These are phyloP conservation scores for Oropetium thomaeum DNA, from an alignment of 176 grass and related monocot genomes.

Conservation along the genomic window DNA sequence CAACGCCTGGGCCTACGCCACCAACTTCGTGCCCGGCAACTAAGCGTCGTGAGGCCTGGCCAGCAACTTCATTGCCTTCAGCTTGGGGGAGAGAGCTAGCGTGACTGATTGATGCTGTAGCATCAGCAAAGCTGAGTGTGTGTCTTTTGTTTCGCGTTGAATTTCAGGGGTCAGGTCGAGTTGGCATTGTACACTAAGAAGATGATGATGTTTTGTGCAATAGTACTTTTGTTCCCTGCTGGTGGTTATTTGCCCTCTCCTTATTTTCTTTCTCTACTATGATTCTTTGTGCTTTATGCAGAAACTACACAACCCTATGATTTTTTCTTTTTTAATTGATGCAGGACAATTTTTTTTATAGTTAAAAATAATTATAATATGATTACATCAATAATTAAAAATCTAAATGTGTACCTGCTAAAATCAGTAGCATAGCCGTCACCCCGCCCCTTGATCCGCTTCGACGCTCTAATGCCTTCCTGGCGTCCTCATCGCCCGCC, in stretches of 20 bases:
- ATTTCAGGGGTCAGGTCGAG: constrained; percentile 17
- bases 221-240: constrained; percentile 31
- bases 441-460: no score
- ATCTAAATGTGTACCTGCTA: no score
- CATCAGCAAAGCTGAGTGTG: constrained; percentile 7
- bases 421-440: no score
- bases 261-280: no score
- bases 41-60: constrained; percentile 20
- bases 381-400: no score
- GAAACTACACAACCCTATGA: no score
- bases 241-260: constrained; percentile 2
- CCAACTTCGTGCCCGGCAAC: constrained; percentile 85
- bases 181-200: constrained; percentile 44
- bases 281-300: no score
- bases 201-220: constrained; percentile 12
- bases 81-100: not conserved
- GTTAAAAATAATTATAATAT: no score
- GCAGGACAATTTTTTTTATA: no score
- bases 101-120: constrained; percentile 14
- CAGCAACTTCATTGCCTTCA: constrained; percentile 14
- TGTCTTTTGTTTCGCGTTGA: constrained; percentile 32
- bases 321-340: no score
- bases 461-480: no score
- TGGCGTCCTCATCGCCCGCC: no score
- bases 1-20: constrained; percentile 83